Conservation (phyloP, 208 protist species). For the Leishmania tropica region DNA sequence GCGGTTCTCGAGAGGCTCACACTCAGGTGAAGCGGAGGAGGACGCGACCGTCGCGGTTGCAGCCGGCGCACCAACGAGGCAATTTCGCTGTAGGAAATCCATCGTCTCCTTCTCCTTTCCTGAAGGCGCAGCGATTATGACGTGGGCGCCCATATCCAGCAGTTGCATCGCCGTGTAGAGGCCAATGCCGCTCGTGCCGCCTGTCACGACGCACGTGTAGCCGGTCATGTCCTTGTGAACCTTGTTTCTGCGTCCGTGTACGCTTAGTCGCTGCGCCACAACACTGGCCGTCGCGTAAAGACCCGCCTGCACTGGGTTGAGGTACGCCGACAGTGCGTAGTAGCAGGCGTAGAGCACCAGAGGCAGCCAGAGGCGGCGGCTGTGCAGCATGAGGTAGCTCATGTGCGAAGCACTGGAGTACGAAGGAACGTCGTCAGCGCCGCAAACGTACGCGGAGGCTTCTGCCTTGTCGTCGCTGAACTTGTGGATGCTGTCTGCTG, state of each 20-base stretch:
- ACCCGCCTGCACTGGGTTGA: conserved; percentile 35
- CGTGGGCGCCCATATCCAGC: conserved; percentile 62
- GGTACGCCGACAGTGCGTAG: conserved; percentile 30
- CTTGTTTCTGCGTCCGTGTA: conserved; percentile 59
- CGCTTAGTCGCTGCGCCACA: conserved; percentile 61
- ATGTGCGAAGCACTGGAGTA: conserved; percentile 57
- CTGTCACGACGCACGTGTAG: conserved; percentile 72
- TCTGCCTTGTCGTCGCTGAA: conserved; percentile 64
- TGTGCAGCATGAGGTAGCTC: conserved; percentile 64
- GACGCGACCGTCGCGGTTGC: background rate
- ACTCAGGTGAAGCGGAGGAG: background rate
- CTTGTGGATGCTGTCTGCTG: conserved; percentile 36
- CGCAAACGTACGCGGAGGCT: conserved; percentile 55
- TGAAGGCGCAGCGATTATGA: conserved; percentile 54
- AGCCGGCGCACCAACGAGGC: background rate
- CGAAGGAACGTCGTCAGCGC: conserved; percentile 53
- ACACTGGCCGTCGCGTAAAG: conserved; percentile 53
- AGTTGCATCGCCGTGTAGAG: conserved; percentile 77
- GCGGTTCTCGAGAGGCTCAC: conserved; percentile 44
- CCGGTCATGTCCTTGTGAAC: conserved; percentile 60
- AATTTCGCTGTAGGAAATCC: conserved; percentile 47
- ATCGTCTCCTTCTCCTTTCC: conserved; percentile 56
- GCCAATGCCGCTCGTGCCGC: conserved; percentile 79
- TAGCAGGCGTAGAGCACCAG: conserved; percentile 47
- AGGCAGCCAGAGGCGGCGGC: conserved; percentile 71